Evolutionary conservation across 2,329 filamentous ascomycete species (phyloP), one percentile per base, ranked within the genome.

Genomic region (Pseudogymnoascus sp.): DNA sequence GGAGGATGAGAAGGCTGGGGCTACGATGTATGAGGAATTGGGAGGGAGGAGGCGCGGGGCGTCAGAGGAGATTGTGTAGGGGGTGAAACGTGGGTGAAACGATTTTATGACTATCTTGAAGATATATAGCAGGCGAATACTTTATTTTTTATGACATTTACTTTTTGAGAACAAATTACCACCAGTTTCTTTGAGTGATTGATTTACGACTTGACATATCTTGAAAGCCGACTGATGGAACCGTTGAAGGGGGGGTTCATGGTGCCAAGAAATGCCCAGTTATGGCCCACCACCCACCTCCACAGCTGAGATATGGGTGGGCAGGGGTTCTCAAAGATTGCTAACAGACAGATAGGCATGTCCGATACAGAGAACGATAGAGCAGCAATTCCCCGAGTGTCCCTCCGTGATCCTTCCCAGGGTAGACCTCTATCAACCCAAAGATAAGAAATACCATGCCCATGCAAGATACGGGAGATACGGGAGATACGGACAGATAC

Each of bases 1-100:
- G 12, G 69, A 67, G 18, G 63, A 62, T 23, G 14, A 63, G 59
- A 2, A 68, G 65, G 59, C 5, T 11, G 18, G 23, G 33, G 33
- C 33, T 38, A 18, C 12, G 33, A 60, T 37, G 33, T n/a, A 12
- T 31, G 59, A 38, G 18, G 33, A 60, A 28, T n/a, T 1, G n/a
- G 56, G 31, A 2, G 38, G 8, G 8, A 21, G 10, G 47, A 16
- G 25, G 10, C 47, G 47, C n/a, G 21, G 47, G 47, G 7, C 25
- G 10, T 56, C 47, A 10, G 47, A 56, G n/a, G 47, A 56, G 25
- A 31, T 56, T 18, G 47, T 56, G 10, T 56, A 56, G 25, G 10
- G 8, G 18, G 10, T 5, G 47, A n/a, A n/a, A n/a, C n/a, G n/a
- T n/a, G n/a, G n/a, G n/a, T n/a, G 47, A 56, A 28, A 53, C 23